phyloP scores from a whole-genome alignment of 495 filamentous ascomycete species.

The Aspergillus conjunctus region DNA sequence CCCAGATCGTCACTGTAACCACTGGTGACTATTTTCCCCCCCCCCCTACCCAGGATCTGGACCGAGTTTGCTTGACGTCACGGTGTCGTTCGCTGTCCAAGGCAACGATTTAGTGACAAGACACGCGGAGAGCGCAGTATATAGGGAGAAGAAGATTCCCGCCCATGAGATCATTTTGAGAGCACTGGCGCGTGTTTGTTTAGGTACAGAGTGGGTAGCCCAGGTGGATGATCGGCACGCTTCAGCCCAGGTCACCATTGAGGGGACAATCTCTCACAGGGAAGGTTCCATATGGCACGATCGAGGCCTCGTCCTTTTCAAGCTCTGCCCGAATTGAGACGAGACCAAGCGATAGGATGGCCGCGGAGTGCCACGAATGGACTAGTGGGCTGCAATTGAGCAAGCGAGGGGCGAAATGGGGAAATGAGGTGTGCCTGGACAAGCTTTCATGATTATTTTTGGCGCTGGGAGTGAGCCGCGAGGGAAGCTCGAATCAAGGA shows the following conservation, averaged over 20 bases:
- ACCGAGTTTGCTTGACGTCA: constrained; percentile 28
- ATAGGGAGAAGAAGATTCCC: neutral
- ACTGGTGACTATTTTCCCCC: neutral
- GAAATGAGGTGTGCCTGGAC: neutral
- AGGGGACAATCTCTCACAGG: too few species aligned
- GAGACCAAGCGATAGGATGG: neutral
- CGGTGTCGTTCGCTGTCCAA: constrained; percentile 22
- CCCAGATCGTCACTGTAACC: constrained; percentile 2
- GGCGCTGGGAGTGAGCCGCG: too few species aligned
- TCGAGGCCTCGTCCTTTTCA: too few species aligned
- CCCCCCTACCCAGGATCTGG: neutral
- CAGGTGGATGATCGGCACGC: neutral
- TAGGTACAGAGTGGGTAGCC: too few species aligned
- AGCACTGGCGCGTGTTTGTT: too few species aligned
- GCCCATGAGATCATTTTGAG: constrained; percentile 16
- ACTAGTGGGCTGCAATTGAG: neutral
- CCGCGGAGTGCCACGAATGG: neutral
- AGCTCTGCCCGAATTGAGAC: neutral
- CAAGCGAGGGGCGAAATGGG: neutral
- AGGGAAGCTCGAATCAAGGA: neutral
- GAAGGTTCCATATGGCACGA: too few species aligned
- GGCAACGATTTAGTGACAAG: neutral
- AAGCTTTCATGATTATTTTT: neutral
- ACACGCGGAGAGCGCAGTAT: neutral
- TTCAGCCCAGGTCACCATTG: too few species aligned